Conservation (phyloP, 805 yeast genomes). For the Saccharomycopsis microspora region DNA sequence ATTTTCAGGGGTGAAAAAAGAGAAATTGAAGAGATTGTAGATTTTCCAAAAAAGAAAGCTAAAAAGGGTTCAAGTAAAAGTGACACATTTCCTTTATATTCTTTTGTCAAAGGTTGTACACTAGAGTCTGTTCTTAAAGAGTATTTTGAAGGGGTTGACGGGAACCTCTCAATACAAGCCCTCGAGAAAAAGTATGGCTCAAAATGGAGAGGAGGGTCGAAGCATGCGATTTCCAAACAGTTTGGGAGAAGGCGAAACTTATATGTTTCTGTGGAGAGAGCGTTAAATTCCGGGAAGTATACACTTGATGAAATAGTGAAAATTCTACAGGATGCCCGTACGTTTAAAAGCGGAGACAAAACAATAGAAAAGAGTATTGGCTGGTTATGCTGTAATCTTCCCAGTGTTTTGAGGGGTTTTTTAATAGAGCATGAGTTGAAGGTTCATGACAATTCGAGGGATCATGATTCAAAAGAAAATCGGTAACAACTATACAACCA, state of each 20-base stretch:
- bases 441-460: neutral
- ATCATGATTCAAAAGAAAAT: neutral
- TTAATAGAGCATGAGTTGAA: constrained; percentile 1
- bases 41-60: neutral
- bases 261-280: constrained; percentile 7
- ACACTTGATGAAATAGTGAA: constrained; percentile 3
- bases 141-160: constrained; percentile 29
- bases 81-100: constrained; percentile 5
- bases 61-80: neutral
- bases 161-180: constrained; percentile 28
- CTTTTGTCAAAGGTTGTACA: neutral
- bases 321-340: constrained; percentile 3
- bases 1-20: neutral
- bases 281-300: neutral
- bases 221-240: constrained; percentile 23
- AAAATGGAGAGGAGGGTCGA: constrained; percentile 28
- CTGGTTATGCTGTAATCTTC: constrained; percentile 11
- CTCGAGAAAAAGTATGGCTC: constrained; percentile 31
- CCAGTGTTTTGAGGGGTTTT: constrained; percentile 1
- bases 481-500: neutral
- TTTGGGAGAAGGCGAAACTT: constrained; percentile 24
- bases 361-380: constrained; percentile 5
- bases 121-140: constrained; percentile 20
- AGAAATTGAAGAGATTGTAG: neutral
- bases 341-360: neutral